Percentiles rank a stretch among this genome's conserved stretches.
phyloP scores from a whole-genome alignment of 169 alveolate genomes.

The Plasmodium berghei region DNA sequence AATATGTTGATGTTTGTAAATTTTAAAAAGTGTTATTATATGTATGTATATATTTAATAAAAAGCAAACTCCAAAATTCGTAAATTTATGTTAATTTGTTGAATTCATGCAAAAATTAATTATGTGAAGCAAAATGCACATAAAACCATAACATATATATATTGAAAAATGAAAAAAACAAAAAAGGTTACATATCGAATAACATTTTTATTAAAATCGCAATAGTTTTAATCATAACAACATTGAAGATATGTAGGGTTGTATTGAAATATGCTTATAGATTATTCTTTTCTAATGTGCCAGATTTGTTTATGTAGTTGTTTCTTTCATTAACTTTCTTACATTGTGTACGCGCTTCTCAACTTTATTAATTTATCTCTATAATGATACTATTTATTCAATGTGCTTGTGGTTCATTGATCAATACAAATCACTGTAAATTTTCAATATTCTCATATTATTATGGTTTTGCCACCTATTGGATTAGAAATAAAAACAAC shows the following conservation, averaged over 20 bases:
- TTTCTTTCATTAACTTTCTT: background rate
- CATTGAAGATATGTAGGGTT: too few species aligned
- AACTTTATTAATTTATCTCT: background rate
- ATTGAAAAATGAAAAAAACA: background rate
- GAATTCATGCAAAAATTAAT: background rate
- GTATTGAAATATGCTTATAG: background rate
- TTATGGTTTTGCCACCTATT: constrained; percentile 27
- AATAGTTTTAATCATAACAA: too few species aligned
- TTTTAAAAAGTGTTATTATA: background rate
- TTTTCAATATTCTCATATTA: constrained; percentile 6
- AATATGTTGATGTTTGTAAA: constrained; percentile 6
- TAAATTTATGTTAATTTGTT: background rate
- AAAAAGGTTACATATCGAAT: background rate
- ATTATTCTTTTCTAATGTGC: background rate
- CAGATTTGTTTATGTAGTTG: background rate
- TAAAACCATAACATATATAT: background rate
- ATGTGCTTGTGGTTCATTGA: background rate
- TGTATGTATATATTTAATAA: background rate
- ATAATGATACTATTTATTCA: background rate
- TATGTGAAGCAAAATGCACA: background rate
- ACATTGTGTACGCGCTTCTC: background rate
- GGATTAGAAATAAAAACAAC: constrained; percentile 35
- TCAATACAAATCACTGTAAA: background rate
- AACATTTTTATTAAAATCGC: background rate
- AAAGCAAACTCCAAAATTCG: background rate